phyloP scores from a whole-genome alignment of 2,329 filamentous ascomycete species.

The Colletotrichum tofieldiae region DNA sequence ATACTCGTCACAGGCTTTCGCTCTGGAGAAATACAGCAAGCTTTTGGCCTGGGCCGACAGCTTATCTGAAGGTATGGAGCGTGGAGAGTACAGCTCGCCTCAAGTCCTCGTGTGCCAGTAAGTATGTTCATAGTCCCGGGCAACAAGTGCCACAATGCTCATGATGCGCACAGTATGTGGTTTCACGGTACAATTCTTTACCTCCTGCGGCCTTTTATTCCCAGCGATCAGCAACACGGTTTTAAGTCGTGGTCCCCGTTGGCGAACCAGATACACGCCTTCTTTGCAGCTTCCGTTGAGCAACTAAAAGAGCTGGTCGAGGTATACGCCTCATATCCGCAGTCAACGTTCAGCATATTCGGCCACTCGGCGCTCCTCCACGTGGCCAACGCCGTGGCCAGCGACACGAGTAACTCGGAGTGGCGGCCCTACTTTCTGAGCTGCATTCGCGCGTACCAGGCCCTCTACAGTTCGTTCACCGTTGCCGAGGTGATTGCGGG shows the following conservation, averaged over 20 bases:
- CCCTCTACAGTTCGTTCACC: conserved; percentile 53
- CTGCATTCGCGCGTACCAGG: conserved; percentile 57
- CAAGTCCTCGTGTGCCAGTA: conserved; percentile 57
- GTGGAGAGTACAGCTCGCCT: conserved; percentile 48
- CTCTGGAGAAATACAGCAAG: conserved; percentile 57
- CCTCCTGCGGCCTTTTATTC: conserved; percentile 38
- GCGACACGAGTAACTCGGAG: conserved; percentile 48
- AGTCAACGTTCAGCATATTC: conserved; percentile 54
- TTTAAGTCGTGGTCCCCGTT: conserved; percentile 37
- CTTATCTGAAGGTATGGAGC: conserved; percentile 49
- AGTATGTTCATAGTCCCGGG: conserved; percentile 34
- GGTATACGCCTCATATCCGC: conserved; percentile 53
- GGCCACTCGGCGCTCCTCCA: conserved; percentile 59
- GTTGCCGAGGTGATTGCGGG: conserved; percentile 54
- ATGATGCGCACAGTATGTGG: conserved; percentile 23
- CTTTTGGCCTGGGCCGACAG: conserved; percentile 56
- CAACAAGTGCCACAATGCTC: not conserved
- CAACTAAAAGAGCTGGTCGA: conserved; percentile 58
- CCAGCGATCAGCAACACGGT: conserved; percentile 31
- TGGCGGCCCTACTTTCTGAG: conserved; percentile 55
- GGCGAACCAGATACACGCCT: conserved; percentile 39
- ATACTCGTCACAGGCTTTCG: conserved; percentile 45
- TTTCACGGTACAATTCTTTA: conserved; percentile 40
- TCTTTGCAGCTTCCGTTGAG: conserved; percentile 54
- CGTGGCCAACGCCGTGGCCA: conserved; percentile 55